phyloP scores from a whole-genome alignment of 176 grass and related monocot species.

The Carex parvula region DNA sequence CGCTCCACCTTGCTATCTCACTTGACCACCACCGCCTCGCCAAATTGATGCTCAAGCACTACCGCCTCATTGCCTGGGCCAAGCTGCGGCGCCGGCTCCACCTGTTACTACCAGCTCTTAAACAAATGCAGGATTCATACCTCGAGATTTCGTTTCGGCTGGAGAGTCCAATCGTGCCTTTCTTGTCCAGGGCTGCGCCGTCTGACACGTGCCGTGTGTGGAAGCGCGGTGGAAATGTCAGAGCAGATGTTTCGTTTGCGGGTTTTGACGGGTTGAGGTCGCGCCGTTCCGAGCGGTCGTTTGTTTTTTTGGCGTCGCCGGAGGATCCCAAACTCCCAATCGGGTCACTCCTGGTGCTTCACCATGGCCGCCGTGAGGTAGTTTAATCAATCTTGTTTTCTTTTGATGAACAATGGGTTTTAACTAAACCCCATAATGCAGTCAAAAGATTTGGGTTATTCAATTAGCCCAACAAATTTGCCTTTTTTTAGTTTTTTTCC shows the following conservation, averaged over 20 bases:
- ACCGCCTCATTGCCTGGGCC: constrained; percentile 67
- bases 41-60: constrained; percentile 66
- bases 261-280: constrained; percentile 87
- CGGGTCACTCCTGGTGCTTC: constrained; percentile 85
- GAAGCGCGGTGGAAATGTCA: constrained; percentile 75
- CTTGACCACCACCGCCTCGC: constrained; percentile 48
- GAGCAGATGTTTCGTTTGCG: constrained; percentile 82
- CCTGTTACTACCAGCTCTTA: constrained; percentile 55
- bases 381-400: background rate
- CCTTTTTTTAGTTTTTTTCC: background rate
- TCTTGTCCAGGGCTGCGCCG: constrained; percentile 71
- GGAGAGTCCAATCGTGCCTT: constrained; percentile 85
- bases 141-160: constrained; percentile 87
- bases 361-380: constrained; percentile 68
- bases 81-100: constrained; percentile 78
- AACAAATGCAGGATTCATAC: constrained; percentile 76
- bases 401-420: background rate
- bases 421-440: background rate
- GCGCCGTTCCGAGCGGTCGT: constrained; percentile 70
- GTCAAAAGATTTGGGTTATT: background rate
- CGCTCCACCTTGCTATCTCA: constrained; percentile 86
- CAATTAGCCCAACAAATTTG: background rate
- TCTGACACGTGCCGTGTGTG: constrained; percentile 94
- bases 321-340: constrained; percentile 42
- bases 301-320: constrained; percentile 81